A percentile compares a stretch with the other conserved stretches of the same genome.
Conservation (phyloP, 768 basidiomycete species). For the Coprinopsis sp. region DNA sequence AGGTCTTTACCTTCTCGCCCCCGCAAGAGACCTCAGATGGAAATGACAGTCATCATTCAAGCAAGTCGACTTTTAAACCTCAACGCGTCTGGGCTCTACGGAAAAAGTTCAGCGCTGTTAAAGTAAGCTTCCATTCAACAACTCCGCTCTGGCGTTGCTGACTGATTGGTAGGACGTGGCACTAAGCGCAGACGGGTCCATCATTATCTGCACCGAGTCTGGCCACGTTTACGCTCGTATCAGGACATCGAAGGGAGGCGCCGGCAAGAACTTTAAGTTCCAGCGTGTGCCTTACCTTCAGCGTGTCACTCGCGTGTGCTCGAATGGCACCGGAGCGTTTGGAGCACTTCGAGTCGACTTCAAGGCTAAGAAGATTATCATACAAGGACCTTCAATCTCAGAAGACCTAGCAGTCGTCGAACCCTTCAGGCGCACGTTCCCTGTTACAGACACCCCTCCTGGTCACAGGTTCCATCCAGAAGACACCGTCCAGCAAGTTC, state of each 20-base stretch:
- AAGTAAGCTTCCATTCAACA: conserved; percentile 35
- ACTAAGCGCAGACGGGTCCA: conserved; percentile 78
- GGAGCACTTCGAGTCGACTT: conserved; percentile 80
- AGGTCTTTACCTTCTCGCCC: conserved; percentile 76
- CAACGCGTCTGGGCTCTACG: conserved; percentile 89
- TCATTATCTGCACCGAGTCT: conserved; percentile 91
- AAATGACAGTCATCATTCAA: conserved; percentile 24
- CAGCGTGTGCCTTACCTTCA: conserved; percentile 77
- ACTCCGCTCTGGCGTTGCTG: background rate
- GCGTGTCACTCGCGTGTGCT: conserved; percentile 78
- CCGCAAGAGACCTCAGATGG: conserved; percentile 20
- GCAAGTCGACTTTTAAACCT: conserved; percentile 56
- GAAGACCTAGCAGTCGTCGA: conserved; percentile 64
- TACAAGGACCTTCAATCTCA: conserved; percentile 52
- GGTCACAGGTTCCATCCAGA: background rate
- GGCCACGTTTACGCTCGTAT: conserved; percentile 90
- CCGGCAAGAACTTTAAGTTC: conserved; percentile 65
- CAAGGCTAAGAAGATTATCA: conserved; percentile 46
- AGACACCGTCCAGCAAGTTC: background rate
- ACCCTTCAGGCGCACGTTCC: conserved; percentile 48
- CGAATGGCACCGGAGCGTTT: conserved; percentile 84
- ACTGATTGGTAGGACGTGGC: conserved; percentile 68
- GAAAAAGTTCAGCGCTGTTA: conserved; percentile 82
- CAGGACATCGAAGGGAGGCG: conserved; percentile 37
- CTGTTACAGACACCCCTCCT: background rate